Conservation (phyloP, 176 grass and related monocot genomes). For the barley (Hordeum vulgare) region DNA sequence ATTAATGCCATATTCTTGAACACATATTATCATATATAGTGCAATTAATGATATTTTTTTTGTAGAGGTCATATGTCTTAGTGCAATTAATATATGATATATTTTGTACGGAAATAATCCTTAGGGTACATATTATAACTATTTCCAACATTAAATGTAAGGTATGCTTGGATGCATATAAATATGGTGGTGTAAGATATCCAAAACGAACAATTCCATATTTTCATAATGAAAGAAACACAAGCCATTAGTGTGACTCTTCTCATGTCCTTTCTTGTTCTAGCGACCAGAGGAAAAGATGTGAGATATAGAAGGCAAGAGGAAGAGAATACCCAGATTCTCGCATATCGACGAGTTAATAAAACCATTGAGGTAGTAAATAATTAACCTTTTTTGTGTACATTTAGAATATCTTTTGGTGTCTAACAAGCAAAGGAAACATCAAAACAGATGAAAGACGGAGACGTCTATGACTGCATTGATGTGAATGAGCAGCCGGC, state of each 20-base stretch:
- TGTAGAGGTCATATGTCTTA: neutral
- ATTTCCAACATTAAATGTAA: neutral
- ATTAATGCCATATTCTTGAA: neutral
- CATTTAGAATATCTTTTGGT: neutral
- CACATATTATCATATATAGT: neutral
- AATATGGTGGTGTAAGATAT: neutral
- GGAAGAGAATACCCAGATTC: neutral
- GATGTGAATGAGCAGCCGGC: neutral
- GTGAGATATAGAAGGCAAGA: neutral
- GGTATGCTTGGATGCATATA: neutral
- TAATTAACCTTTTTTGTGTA: neutral
- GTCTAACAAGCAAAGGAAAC: neutral
- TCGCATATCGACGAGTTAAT: neutral
- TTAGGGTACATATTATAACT: neutral
- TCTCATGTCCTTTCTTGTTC: neutral
- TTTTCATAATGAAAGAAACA: neutral
- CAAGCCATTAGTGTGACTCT: neutral
- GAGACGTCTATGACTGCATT: neutral
- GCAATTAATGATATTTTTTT: neutral
- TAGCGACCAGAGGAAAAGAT: neutral
- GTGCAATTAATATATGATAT: neutral
- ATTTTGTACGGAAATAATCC: neutral
- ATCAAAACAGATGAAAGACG: neutral
- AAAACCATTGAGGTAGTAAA: neutral
- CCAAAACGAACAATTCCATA: neutral